Conservation (phyloP, 345 rosid genomes). For the Capsella bursapastoris region DNA sequence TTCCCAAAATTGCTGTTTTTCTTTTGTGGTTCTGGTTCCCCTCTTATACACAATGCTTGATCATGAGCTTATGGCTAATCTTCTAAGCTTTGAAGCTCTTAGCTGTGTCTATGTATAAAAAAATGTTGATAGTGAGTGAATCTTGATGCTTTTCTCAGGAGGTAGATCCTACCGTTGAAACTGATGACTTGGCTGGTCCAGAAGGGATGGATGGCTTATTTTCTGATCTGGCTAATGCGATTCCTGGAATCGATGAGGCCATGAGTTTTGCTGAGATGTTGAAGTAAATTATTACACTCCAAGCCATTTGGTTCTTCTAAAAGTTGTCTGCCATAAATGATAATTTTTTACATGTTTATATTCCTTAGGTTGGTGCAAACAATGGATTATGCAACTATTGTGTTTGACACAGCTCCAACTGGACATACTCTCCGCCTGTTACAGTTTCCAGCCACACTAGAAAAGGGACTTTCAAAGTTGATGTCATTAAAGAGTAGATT, state of each 20-base stretch:
- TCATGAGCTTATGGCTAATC: neutral
- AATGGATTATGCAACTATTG: conserved; percentile 94
- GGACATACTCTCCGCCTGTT: conserved; percentile 95
- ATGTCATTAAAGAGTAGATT: conserved; percentile 90
- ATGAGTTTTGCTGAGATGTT: conserved; percentile 99
- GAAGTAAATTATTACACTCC: conserved; percentile 55
- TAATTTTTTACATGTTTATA: conserved; percentile 21
- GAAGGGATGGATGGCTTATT: conserved; percentile 94
- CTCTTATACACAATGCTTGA: conserved; percentile 1
- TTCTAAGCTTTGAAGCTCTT: conserved; percentile 17
- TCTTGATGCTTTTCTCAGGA: conserved; percentile 56
- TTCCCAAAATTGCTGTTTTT: neutral
- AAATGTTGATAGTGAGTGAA: conserved; percentile 19
- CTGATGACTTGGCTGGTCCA: conserved; percentile 64
- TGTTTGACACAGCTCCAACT: conserved; percentile 98
- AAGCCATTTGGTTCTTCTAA: conserved; percentile 12
- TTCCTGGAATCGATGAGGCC: conserved; percentile 99
- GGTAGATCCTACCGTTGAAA: conserved; percentile 97
- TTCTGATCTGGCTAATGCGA: conserved; percentile 92
- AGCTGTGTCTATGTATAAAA: neutral
- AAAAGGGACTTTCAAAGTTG: conserved; percentile 90
- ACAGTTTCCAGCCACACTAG: conserved; percentile 94
- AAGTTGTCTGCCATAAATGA: neutral
- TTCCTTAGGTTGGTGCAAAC: conserved; percentile 89
- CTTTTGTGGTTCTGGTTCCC: neutral